These are phyloP conservation scores for Dimargaris xerosporica DNA, from an alignment of 192 early-diverging fungal genomes.

Conservation along the genomic window DNA sequence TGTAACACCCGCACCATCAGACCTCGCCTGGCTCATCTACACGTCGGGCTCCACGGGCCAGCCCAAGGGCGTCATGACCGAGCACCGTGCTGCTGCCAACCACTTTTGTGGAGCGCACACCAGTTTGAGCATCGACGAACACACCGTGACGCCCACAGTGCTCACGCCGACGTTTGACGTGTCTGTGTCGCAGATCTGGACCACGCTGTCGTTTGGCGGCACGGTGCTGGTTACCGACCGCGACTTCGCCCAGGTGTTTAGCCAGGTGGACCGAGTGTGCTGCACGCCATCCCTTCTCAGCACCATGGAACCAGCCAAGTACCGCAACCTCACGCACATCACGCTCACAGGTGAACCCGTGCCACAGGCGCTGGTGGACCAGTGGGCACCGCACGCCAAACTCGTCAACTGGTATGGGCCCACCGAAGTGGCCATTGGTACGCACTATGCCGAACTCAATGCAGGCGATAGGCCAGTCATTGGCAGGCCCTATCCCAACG, in stretches of 20 bases:
- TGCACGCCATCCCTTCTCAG: not conserved
- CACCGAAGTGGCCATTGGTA: constrained; percentile 19
- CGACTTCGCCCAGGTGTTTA: not conserved
- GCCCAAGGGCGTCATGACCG: not conserved
- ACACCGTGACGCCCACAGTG: not conserved
- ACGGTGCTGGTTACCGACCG: not conserved
- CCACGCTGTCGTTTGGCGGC: not conserved
- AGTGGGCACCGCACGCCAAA: not conserved
- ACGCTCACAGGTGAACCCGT: constrained; percentile 11
- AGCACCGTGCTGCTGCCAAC: not conserved
- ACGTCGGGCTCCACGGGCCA: constrained; percentile 6
- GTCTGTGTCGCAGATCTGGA: not conserved
- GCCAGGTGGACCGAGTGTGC: too few relatives aligned
- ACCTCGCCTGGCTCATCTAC: not conserved
- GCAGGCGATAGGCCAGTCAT: constrained; percentile 10
- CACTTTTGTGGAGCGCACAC: not conserved
- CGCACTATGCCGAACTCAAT: not conserved
- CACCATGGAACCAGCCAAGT: not conserved
- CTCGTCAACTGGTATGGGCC: constrained; percentile 22
- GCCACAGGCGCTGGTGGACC: not conserved
- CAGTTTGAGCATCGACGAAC: not conserved
- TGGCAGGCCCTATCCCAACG: constrained; percentile 14
- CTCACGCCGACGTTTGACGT: not conserved
- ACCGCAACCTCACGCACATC: not conserved
- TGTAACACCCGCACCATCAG: not conserved